phyloP scores from a whole-genome alignment of 2,329 filamentous ascomycete genomes.

The Cladosporium phlei region DNA sequence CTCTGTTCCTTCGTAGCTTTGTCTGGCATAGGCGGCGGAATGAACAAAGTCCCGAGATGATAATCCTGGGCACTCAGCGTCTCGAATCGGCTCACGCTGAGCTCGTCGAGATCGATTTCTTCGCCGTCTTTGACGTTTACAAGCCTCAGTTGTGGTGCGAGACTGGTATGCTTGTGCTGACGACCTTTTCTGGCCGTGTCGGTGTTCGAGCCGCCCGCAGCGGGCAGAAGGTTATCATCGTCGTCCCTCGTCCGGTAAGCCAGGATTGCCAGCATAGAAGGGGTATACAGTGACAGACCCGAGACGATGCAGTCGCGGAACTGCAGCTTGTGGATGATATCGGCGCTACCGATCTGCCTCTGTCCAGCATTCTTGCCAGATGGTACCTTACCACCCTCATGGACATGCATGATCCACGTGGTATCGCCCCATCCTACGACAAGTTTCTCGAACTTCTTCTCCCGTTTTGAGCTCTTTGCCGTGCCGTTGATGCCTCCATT shows the following conservation, averaged over 20 bases:
- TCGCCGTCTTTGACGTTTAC: slow-evolving; percentile 81
- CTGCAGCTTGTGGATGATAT: slow-evolving; percentile 88
- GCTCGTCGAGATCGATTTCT: slow-evolving; percentile 79
- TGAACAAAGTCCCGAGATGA: slow-evolving; percentile 78
- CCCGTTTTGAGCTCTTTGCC: slow-evolving; percentile 6
- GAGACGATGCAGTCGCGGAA: slow-evolving; percentile 94
- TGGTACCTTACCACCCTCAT: slow-evolving; percentile 62
- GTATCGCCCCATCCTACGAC: slow-evolving; percentile 94
- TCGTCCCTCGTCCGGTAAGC: slow-evolving; percentile 77
- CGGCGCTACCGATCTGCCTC: slow-evolving; percentile 70
- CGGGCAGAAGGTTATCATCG: slow-evolving; percentile 52
- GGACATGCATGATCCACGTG: slow-evolving; percentile 91
- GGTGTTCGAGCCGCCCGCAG: slow-evolving; percentile 30
- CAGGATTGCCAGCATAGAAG: slow-evolving; percentile 82
- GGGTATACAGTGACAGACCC: slow-evolving; percentile 93
- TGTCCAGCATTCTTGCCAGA: slow-evolving; percentile 64
- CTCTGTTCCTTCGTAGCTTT: slow-evolving; percentile 54
- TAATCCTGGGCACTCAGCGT: slow-evolving; percentile 84
- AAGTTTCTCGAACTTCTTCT: slow-evolving; percentile 60
- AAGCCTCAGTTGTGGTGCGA: slow-evolving; percentile 81
- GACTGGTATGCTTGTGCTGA: slow-evolving; percentile 68
- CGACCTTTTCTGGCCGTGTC: slow-evolving; percentile 62
- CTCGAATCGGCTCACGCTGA: slow-evolving; percentile 77
- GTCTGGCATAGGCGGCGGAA: slow-evolving; percentile 60
- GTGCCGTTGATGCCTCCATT: slow-evolving; percentile 28